phyloP scores from a whole-genome alignment of 257 asterid species.

The Linaria vulgaris region DNA sequence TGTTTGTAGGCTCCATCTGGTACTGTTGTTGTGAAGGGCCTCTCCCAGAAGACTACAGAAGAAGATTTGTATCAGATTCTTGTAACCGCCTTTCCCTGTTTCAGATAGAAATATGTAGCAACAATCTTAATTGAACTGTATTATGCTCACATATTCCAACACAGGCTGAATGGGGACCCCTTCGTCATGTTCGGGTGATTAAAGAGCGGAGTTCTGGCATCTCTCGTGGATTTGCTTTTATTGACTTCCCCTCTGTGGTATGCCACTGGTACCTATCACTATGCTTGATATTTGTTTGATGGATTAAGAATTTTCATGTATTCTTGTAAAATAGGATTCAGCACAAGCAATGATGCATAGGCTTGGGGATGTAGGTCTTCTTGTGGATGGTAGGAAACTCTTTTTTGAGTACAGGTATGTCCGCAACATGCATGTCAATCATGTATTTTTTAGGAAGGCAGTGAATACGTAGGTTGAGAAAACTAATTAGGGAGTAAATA shows the following conservation, averaged over 20 bases:
- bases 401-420: conserved; percentile 90
- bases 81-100: conserved; percentile 37
- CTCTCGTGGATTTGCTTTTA: conserved; percentile 98
- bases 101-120: conserved; percentile 20
- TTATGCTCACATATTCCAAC: conserved; percentile 11
- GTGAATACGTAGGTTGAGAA: neutral
- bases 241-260: conserved; percentile 97
- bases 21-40: conserved; percentile 95
- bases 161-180: conserved; percentile 99
- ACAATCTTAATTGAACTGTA: neutral
- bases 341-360: conserved; percentile 95
- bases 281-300: conserved; percentile 13
- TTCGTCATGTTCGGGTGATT: conserved; percentile 94
- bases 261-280: conserved; percentile 25
- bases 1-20: conserved; percentile 85
- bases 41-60: conserved; percentile 90
- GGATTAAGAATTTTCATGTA: conserved; percentile 9
- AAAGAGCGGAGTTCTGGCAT: conserved; percentile 88
- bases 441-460: conserved; percentile 4
- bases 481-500: neutral
- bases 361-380: conserved; percentile 84
- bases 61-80: conserved; percentile 94
- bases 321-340: conserved; percentile 58
- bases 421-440: conserved; percentile 1
- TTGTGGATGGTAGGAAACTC: conserved; percentile 88